Evolutionary conservation across 2,329 filamentous ascomycete species (phyloP).

Genomic region (Arthrobotrys conoides): DNA sequence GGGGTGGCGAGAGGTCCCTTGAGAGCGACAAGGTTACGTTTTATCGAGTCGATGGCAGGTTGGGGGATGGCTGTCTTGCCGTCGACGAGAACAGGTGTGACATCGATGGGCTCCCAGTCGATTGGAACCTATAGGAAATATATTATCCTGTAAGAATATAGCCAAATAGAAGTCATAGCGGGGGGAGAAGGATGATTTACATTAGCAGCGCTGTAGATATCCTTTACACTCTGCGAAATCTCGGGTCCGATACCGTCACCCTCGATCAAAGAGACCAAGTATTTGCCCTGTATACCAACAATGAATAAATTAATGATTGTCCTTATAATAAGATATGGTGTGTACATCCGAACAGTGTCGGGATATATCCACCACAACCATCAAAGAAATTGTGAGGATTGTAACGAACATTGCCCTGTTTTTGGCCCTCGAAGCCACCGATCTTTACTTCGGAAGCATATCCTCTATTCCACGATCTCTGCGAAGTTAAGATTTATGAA

Average conservation of each 20-base stretch:
- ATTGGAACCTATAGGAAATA: slow-evolving; percentile 78
- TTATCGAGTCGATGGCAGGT: slow-evolving; percentile 91
- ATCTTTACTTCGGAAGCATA: slow-evolving; percentile 54
- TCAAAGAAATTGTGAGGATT: neutral
- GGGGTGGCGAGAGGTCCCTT: slow-evolving; percentile 98
- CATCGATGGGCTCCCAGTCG: slow-evolving; percentile 97
- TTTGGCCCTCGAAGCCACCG: slow-evolving; percentile 52
- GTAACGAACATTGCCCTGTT: slow-evolving; percentile 52
- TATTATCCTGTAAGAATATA: slow-evolving; percentile 23
- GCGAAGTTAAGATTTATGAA: neutral
- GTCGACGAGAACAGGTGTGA: slow-evolving; percentile 92
- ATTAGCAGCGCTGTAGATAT: slow-evolving; percentile 96
- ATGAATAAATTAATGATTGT: neutral
- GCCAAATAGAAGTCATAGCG: neutral
- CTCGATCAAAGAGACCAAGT: slow-evolving; percentile 96
- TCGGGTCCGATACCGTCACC: slow-evolving; percentile 99
- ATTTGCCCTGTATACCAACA: slow-evolving; percentile 80
- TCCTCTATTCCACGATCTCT: slow-evolving; percentile 51
- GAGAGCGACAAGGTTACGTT: slow-evolving; percentile 95
- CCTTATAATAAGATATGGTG: slow-evolving; percentile 7
- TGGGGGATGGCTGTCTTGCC: slow-evolving; percentile 96
- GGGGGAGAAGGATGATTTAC: slow-evolving; percentile 69
- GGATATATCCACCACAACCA: slow-evolving; percentile 18
- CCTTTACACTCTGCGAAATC: slow-evolving; percentile 97
- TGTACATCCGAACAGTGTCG: slow-evolving; percentile 1